Conservation (phyloP, 73 alveolate genomes). For the Vitrella brassicaformis region DNA sequence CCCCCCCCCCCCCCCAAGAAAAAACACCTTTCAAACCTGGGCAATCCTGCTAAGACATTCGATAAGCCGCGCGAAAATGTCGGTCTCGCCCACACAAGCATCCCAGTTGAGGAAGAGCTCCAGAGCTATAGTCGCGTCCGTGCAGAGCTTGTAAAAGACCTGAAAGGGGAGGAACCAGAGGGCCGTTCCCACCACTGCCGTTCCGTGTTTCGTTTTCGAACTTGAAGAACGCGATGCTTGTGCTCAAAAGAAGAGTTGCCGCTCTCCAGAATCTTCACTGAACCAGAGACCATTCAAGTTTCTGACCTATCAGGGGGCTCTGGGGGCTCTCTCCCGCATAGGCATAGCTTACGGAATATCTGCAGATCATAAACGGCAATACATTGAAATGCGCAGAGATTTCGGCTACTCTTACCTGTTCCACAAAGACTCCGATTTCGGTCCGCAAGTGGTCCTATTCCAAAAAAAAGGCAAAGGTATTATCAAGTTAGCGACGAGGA, state of each 20-base stretch:
- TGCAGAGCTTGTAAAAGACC: slow-evolving; percentile 44
- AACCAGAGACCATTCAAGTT: too few relatives aligned
- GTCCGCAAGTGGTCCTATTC: slow-evolving; percentile 43
- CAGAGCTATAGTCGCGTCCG: slow-evolving; percentile 41
- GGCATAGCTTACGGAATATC: too few relatives aligned
- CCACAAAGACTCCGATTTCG: slow-evolving; percentile 56
- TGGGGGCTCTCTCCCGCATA: too few relatives aligned
- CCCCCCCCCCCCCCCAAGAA: too few relatives aligned
- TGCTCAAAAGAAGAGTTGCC: slow-evolving; percentile 59
- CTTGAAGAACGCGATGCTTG: slow-evolving; percentile 57
- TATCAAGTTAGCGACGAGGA: background rate
- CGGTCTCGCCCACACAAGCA: slow-evolving; percentile 57
- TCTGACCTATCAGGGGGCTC: too few relatives aligned
- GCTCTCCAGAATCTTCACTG: slow-evolving; percentile 57
- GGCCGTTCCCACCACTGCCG: background rate
- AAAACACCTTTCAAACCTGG: background rate
- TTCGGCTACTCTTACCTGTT: too few relatives aligned
- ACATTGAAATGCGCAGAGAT: too few relatives aligned
- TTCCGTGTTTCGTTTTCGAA: background rate
- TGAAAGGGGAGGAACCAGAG: background rate
- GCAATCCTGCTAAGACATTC: slow-evolving; percentile 63
- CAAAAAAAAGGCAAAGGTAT: background rate
- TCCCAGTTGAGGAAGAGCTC: slow-evolving; percentile 75
- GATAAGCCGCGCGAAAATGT: slow-evolving; percentile 48
- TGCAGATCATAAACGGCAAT: too few relatives aligned